phyloP scores from a whole-genome alignment of 2,329 filamentous ascomycete genomes.

The Thermomyces lanuginosus region DNA sequence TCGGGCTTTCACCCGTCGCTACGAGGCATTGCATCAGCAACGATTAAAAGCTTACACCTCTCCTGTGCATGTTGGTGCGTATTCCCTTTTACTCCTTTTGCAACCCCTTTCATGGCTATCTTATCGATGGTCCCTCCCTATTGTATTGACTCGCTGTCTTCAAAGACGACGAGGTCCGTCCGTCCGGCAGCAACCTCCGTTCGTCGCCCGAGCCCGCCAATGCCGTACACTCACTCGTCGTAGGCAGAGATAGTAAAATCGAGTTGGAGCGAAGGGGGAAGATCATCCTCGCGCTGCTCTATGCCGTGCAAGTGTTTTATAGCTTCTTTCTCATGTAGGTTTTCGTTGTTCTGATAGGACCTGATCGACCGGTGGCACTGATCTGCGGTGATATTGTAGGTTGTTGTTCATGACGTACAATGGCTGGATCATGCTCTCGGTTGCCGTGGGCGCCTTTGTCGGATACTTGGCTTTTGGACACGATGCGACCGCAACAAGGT shows the following conservation, averaged over 20 bases:
- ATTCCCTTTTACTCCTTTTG: background rate
- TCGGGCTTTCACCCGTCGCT: slow-evolving; percentile 57
- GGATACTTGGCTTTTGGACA: slow-evolving; percentile 73
- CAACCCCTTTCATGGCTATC: background rate
- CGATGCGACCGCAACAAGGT: slow-evolving; percentile 55
- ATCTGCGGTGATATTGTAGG: slow-evolving; percentile 36
- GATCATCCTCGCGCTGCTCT: slow-evolving; percentile 64
- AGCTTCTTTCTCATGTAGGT: slow-evolving; percentile 99
- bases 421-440: slow-evolving; percentile 88
- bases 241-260: slow-evolving; percentile 53
- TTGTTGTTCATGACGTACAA: slow-evolving; percentile 99
- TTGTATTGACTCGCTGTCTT: slow-evolving; percentile 11
- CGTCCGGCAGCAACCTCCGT: slow-evolving; percentile 1
- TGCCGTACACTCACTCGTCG: slow-evolving; percentile 51
- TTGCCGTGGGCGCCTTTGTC: slow-evolving; percentile 73
- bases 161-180: slow-evolving; percentile 21
- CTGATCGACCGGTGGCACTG: background rate
- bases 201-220: slow-evolving; percentile 7
- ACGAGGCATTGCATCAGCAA: slow-evolving; percentile 44
- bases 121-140: slow-evolving; percentile 3
- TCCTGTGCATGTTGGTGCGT: slow-evolving; percentile 18
- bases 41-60: slow-evolving; percentile 33
- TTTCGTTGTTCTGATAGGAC: background rate
- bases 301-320: slow-evolving; percentile 92
- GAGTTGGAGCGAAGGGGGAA: slow-evolving; percentile 51